phyloP scores from a whole-genome alignment of 202 grass and related monocot species.

The Zoysia matrella region DNA sequence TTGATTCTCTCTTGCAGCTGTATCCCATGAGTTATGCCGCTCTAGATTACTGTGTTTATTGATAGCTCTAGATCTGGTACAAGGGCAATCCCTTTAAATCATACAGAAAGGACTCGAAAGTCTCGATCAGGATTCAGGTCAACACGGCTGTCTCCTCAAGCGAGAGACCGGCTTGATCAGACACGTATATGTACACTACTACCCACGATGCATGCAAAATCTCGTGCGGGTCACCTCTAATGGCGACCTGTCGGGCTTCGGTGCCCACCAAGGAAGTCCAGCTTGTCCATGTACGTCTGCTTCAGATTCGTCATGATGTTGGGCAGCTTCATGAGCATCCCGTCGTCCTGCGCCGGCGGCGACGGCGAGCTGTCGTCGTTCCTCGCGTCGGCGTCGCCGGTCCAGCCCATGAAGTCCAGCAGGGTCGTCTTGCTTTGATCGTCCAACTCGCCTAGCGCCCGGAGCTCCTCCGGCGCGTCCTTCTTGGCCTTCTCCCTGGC shows the following conservation, averaged over 20 bases:
- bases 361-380: slow-evolving; percentile 34
- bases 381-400: slow-evolving; percentile 43
- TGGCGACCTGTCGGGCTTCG: slow-evolving; percentile 64
- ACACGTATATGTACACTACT: slow-evolving; percentile 46
- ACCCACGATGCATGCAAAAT: slow-evolving; percentile 40
- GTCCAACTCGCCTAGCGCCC: neutral
- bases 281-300: slow-evolving; percentile 65
- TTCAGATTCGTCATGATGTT: slow-evolving; percentile 70
- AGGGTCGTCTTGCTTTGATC: slow-evolving; percentile 63
- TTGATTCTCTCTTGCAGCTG: neutral
- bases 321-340: slow-evolving; percentile 71
- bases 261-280: slow-evolving; percentile 63
- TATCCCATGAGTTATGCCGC: neutral
- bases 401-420: slow-evolving; percentile 87
- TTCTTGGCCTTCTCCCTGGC: slow-evolving; percentile 60
- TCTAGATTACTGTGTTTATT: slow-evolving; percentile 36
- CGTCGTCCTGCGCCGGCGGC: slow-evolving; percentile 52
- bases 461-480: slow-evolving; percentile 6
- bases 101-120: slow-evolving; percentile 2
- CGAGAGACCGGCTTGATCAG: slow-evolving; percentile 32
- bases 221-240: slow-evolving; percentile 41
- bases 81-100: slow-evolving; percentile 29
- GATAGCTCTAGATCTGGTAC: slow-evolving; percentile 32
- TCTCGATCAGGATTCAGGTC: neutral
- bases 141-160: slow-evolving; percentile 19